phyloP scores from a whole-genome alignment of 495 filamentous ascomycete species.

The Hypomontagnella monticulosa region DNA sequence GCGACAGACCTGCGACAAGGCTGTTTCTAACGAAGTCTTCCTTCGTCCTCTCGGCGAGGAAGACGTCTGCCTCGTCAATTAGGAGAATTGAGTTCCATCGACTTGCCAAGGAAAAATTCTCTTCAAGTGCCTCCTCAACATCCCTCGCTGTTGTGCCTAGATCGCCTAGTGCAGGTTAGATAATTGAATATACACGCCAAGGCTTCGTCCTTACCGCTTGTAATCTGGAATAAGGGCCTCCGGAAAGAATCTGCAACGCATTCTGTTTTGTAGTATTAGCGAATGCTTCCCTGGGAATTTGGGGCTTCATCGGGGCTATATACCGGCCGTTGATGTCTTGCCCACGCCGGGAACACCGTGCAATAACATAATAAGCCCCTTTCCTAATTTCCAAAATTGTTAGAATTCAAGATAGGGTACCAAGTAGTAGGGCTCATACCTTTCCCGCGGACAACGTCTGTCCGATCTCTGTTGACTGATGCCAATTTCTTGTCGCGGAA shows the following conservation, averaged over 20 bases:
- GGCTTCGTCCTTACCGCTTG: slow-evolving; percentile 35
- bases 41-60: slow-evolving; percentile 53
- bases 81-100: slow-evolving; percentile 61
- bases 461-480: slow-evolving; percentile 36
- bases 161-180: slow-evolving; percentile 31
- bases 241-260: slow-evolving; percentile 43
- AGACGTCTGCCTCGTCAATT: slow-evolving; percentile 67
- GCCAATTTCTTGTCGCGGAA: slow-evolving; percentile 49
- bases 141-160: slow-evolving; percentile 51
- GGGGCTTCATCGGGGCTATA: not conserved
- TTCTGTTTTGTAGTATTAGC: slow-evolving; percentile 27
- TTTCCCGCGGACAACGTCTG: slow-evolving; percentile 55
- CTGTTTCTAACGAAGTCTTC: slow-evolving; percentile 58
- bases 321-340: slow-evolving; percentile 56
- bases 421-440: slow-evolving; percentile 35
- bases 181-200: not conserved
- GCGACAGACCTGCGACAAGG: slow-evolving; percentile 53
- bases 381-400: slow-evolving; percentile 39
- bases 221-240: slow-evolving; percentile 45
- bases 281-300: not conserved
- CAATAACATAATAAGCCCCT: slow-evolving; percentile 54
- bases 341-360: slow-evolving; percentile 60
- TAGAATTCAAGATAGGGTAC: too few relatives aligned
- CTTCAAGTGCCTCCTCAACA: slow-evolving; percentile 53
- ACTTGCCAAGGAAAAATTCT: slow-evolving; percentile 49